phyloP scores from a whole-genome alignment of 805 yeast species.

The Suhomyces sp. region DNA sequence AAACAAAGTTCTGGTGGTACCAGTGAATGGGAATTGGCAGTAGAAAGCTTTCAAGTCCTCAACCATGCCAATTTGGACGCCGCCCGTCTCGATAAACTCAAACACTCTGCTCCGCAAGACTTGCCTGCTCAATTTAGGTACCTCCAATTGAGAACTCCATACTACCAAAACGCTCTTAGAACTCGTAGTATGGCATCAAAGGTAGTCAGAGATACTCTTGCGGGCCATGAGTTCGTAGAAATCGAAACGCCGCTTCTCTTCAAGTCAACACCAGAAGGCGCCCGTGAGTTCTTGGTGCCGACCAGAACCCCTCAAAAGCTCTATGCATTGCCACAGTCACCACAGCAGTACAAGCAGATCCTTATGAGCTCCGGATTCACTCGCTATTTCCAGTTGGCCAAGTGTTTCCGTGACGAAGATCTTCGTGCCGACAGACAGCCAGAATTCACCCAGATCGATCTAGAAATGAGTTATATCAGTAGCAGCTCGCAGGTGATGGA shows the following conservation, averaged over 20 bases:
- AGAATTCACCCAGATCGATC: constrained; percentile 94
- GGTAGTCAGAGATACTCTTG: constrained; percentile 41
- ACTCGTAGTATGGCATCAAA: constrained; percentile 55
- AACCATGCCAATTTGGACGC: constrained; percentile 65
- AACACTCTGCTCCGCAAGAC: constrained; percentile 45
- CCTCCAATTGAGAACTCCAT: constrained; percentile 67
- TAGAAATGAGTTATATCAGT: constrained; percentile 85
- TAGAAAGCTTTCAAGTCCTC: constrained; percentile 50
- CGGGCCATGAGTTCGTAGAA: constrained; percentile 58
- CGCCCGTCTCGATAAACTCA: constrained; percentile 62
- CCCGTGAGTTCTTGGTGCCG: constrained; percentile 92
- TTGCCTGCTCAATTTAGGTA: constrained; percentile 82
- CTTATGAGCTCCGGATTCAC: constrained; percentile 92
- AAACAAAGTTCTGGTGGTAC: constrained; percentile 20
- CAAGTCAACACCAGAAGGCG: constrained; percentile 98
- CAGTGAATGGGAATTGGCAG: constrained; percentile 53
- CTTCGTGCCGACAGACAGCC: constrained; percentile 94
- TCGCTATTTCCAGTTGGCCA: constrained; percentile 85
- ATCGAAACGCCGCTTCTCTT: constrained; percentile 91
- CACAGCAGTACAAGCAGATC: constrained; percentile 94
- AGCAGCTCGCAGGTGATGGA: constrained; percentile 61
- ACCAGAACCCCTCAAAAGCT: constrained; percentile 60
- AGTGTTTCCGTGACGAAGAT: constrained; percentile 95
- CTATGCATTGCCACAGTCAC: constrained; percentile 95
- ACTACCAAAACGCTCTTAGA: constrained; percentile 53